Base-by-base conservation (phyloP, 108 stramenopile genomes). In the Cylindrotheca closterium region DNA sequence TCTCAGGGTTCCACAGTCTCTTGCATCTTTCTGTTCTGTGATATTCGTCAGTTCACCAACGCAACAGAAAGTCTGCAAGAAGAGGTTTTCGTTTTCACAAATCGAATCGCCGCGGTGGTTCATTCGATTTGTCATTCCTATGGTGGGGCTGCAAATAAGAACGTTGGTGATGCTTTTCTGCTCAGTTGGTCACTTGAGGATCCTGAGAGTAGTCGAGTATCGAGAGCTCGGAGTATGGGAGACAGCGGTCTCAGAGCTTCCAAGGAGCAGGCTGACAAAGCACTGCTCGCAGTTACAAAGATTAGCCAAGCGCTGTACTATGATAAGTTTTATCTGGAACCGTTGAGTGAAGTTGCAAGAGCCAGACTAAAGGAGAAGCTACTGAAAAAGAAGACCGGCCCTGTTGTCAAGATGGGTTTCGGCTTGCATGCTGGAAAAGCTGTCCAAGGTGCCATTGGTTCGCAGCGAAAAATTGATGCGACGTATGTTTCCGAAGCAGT, bases 381-480 rank as follows among this genome's bases (percentile, higher is more conserved):
- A 42, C 66, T 90, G 51, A 72, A 70, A 46, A 71, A 85, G 19
- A 72, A 84, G 25, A 58, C 66, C 21, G 89, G 89, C 7, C 83
- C 86, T n/a, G 55, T 87, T 12, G 85, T 90, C 28, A 85, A 87
- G 47, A 79, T 90, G 81, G 96, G 96, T 28, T 91, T 88, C 51
- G 96, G 96, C 1, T 63, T 97, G 29, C 94, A 95, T 72, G 79
- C 87, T 47, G 96, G 95, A 34, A 91, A 83, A 79, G 96, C 96
- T 28, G 88, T 97, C 21, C 95, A 96, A 74, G 96, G 96, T 18
- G 95, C 95, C 18, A 94, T 97, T 46, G 96, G 96, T 28, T 85
- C 87, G 18, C 79, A 85, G 42, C 68, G 81, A 46, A 97, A 97
- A 63, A 79, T 97, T 51, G 96, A 97, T 71, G 95, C 93, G 12